phyloP scores from a whole-genome alignment of 2,329 filamentous ascomycete species.

The Metarhizium anisopliae region DNA sequence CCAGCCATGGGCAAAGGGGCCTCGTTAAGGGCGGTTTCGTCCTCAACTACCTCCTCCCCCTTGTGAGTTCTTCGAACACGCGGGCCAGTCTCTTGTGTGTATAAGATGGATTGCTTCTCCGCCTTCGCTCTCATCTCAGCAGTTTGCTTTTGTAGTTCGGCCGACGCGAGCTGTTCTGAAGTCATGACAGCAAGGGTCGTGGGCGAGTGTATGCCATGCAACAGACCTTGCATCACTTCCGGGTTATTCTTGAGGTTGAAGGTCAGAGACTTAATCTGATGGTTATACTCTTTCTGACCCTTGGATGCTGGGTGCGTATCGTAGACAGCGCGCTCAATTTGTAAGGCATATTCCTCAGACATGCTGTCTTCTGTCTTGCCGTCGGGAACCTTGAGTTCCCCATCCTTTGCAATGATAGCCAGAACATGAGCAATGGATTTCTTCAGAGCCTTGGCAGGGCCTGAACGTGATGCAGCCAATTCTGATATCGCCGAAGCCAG shows the following conservation, averaged over 20 bases:
- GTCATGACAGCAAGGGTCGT: constrained; percentile 80
- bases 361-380: constrained; percentile 55
- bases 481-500: constrained; percentile 41
- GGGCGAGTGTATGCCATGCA: constrained; percentile 64
- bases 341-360: constrained; percentile 62
- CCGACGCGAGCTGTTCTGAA: constrained; percentile 81
- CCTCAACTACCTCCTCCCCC: constrained; percentile 82
- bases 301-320: constrained; percentile 41
- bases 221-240: constrained; percentile 64
- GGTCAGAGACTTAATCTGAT: constrained; percentile 65
- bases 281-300: constrained; percentile 40
- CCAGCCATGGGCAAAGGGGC: constrained; percentile 20
- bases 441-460: constrained; percentile 59
- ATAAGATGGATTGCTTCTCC: constrained; percentile 77
- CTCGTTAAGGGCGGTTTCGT: constrained; percentile 46
- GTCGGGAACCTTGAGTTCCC: constrained; percentile 52
- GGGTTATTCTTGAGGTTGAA: constrained; percentile 88
- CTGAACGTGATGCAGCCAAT: constrained; percentile 56
- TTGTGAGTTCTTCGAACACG: constrained; percentile 87
- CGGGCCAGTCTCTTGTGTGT: constrained; percentile 61
- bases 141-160: constrained; percentile 72
- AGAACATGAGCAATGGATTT: constrained; percentile 62
- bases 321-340: constrained; percentile 66
- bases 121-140: constrained; percentile 68
- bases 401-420: constrained; percentile 55